phyloP scores from a whole-genome alignment of 2,329 filamentous ascomycete genomes.

The Hypomyces perniciosus region DNA sequence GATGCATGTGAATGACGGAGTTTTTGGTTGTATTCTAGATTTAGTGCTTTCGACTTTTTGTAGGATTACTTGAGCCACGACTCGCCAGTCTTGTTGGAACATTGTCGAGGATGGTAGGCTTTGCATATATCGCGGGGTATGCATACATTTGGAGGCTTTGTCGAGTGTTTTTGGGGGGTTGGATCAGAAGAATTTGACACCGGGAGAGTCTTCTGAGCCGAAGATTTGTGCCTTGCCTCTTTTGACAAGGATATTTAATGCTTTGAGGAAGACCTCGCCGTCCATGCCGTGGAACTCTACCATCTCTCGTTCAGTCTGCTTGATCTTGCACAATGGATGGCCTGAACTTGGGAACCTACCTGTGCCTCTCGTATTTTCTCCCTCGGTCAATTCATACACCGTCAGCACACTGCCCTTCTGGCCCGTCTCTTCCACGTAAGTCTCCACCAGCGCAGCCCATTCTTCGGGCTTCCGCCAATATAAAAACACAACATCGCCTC shows the following conservation, averaged over 20 bases:
- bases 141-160: background rate
- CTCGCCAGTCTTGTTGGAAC: background rate
- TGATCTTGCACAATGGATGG: background rate
- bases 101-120: background rate
- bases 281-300: constrained; percentile 90
- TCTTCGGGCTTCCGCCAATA: constrained; percentile 86
- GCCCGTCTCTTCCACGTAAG: constrained; percentile 80
- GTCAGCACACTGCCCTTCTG: constrained; percentile 88
- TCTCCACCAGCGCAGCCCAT: constrained; percentile 75
- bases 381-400: constrained; percentile 82
- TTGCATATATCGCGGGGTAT: background rate
- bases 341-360: constrained; percentile 40
- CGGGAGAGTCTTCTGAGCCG: constrained; percentile 77
- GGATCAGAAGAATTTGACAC: constrained; percentile 90
- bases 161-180: background rate
- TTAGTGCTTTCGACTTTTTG: background rate
- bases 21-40: constrained; percentile 7
- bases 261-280: constrained; percentile 69
- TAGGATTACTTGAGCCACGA: background rate
- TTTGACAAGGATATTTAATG: constrained; percentile 77
- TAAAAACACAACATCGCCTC: constrained; percentile 56
- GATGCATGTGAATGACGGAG: constrained; percentile 16
- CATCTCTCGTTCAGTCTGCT: background rate
- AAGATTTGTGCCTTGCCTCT: constrained; percentile 90
- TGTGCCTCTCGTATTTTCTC: constrained; percentile 68